Evolutionary conservation across 345 rosid genomes (phyloP).

Genomic region (Ceriops tagal): DNA sequence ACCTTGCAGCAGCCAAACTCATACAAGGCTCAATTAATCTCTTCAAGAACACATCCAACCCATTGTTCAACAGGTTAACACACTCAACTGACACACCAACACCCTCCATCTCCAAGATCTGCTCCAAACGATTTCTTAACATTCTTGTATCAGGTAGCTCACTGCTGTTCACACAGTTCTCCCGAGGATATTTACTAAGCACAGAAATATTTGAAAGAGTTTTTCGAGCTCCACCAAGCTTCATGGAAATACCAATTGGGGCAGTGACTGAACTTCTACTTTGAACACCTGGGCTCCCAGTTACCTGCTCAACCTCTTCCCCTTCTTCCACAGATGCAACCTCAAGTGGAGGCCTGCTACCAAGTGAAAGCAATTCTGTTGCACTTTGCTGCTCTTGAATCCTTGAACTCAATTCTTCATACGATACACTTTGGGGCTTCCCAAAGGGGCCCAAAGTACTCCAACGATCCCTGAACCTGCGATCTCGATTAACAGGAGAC

Average conservation of each 20-base stretch:
- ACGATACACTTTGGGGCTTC: conserved; percentile 59
- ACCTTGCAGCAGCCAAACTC: conserved; percentile 50
- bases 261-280: conserved; percentile 78
- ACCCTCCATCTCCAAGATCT: conserved; percentile 65
- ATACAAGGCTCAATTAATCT: conserved; percentile 71
- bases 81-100: conserved; percentile 49
- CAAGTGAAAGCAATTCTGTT: conserved; percentile 66
- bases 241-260: conserved; percentile 67
- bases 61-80: conserved; percentile 65
- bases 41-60: conserved; percentile 62
- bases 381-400: conserved; percentile 59
- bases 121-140: conserved; percentile 56
- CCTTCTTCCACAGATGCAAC: conserved; percentile 88
- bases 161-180: conserved; percentile 52
- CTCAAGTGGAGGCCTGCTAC: conserved; percentile 80
- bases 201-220: conserved; percentile 30
- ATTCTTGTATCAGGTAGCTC: conserved; percentile 78
- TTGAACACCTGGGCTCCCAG: conserved; percentile 72
- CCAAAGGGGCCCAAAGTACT: conserved; percentile 81
- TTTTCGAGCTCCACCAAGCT: conserved; percentile 44
- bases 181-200: conserved; percentile 18
- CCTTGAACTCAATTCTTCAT: conserved; percentile 54
- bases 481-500: conserved; percentile 44
- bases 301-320: conserved; percentile 87
- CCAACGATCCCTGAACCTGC: conserved; percentile 60